These are phyloP conservation scores for Cladorrhinum samala DNA, from an alignment of 495 filamentous ascomycete species.

Conservation along the genomic window DNA sequence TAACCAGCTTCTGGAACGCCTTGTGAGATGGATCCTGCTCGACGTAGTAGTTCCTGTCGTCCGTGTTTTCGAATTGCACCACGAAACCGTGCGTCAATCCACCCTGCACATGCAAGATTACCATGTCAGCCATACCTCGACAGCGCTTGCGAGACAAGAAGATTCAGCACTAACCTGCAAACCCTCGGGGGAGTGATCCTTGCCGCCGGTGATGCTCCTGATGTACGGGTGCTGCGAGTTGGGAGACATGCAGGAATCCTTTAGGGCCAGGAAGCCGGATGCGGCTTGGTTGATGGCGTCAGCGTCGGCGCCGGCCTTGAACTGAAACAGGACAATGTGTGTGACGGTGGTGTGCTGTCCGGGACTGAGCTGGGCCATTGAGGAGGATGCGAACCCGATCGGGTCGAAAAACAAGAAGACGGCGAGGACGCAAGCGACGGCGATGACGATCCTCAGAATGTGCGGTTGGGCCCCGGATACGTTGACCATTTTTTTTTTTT, in stretches of 20 bases:
- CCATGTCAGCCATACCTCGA: background rate
- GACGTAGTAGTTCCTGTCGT: conserved; percentile 53
- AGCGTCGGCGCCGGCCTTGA: conserved; percentile 39
- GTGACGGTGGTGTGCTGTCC: conserved; percentile 26
- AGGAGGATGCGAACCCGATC: conserved; percentile 13
- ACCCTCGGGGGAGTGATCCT: conserved; percentile 58
- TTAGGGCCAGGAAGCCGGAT: conserved; percentile 26
- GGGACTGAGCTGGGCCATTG: background rate
- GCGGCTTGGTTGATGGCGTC: conserved; percentile 33
- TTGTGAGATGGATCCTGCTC: conserved; percentile 46
- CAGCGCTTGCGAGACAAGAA: background rate
- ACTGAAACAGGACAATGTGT: conserved; percentile 57
- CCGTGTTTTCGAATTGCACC: conserved; percentile 50
- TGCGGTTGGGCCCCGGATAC: conserved; percentile 5
- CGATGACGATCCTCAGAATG: conserved; percentile 7
- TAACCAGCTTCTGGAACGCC: conserved; percentile 36
- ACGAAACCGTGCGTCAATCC: conserved; percentile 58
- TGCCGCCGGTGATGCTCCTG: conserved; percentile 50
- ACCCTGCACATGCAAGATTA: conserved; percentile 25
- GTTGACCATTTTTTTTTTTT: conserved; percentile 3
- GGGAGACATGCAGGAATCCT: conserved; percentile 41
- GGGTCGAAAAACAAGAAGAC: conserved; percentile 20
- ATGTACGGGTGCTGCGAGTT: conserved; percentile 52
- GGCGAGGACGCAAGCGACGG: conserved; percentile 4
- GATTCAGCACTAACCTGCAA: conserved; percentile 51